phyloP scores from a whole-genome alignment of 148 eudicot genomes.

The Drosera capensis region DNA sequence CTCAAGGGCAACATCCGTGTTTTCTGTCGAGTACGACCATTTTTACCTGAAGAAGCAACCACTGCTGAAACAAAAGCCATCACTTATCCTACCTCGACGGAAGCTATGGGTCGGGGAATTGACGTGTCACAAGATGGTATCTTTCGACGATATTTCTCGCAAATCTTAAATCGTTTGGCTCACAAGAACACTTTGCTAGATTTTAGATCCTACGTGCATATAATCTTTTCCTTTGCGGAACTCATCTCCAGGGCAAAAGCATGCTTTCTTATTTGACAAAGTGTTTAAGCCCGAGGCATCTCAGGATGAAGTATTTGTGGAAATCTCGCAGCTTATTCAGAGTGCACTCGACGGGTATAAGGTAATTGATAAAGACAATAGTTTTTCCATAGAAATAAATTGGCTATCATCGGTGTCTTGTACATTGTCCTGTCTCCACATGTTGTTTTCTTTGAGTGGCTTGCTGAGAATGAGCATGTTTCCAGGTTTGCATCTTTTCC shows the following conservation, averaged over 20 bases:
- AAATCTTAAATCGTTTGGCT: no score
- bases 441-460: no score
- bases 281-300: slow-evolving; percentile 77
- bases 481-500: slow-evolving; percentile 90
- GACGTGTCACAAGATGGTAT: slow-evolving; percentile 83
- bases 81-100: slow-evolving; percentile 54
- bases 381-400: no score
- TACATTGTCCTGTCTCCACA: no score
- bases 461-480: no score
- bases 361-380: slow-evolving; percentile 51
- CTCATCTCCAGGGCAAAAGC: slow-evolving; percentile 54
- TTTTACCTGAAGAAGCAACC: slow-evolving; percentile 54
- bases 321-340: slow-evolving; percentile 97
- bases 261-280: slow-evolving; percentile 71
- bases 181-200: no score
- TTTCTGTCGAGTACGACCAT: slow-evolving; percentile 89
- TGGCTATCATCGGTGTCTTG: no score
- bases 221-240: not conserved
- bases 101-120: slow-evolving; percentile 68
- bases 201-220: not conserved
- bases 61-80: slow-evolving; percentile 44
- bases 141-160: not conserved
- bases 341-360: slow-evolving; percentile 99
- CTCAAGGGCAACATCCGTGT: slow-evolving; percentile 96
- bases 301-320: slow-evolving; percentile 88